A percentile compares a stretch with the other conserved stretches of the same genome.
phyloP scores from a whole-genome alignment of 352 stramenopile species.

The Pythium sukuiense region DNA sequence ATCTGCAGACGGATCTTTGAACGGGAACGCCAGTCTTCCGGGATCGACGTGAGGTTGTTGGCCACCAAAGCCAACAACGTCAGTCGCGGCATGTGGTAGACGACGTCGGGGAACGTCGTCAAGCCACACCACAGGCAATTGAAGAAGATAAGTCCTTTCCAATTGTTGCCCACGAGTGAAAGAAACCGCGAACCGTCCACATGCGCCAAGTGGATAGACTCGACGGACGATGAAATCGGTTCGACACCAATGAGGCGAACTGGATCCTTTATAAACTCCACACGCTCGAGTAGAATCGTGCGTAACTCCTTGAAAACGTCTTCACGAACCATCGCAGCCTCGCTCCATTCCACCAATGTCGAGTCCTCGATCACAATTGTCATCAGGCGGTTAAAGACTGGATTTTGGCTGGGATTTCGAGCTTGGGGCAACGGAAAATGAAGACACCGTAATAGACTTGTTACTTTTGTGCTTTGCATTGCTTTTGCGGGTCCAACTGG shows the following conservation, averaged over 20 bases:
- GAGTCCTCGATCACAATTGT: slow-evolving; percentile 10
- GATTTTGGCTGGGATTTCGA: background rate
- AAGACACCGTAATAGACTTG: too few species aligned
- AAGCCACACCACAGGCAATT: slow-evolving; percentile 8
- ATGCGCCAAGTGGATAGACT: background rate
- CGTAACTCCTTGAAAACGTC: slow-evolving; percentile 2
- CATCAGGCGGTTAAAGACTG: slow-evolving; percentile 6
- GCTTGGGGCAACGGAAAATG: slow-evolving; percentile 7
- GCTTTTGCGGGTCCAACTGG: too few species aligned
- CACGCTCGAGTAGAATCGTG: background rate
- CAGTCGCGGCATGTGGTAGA: background rate
- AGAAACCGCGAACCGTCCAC: slow-evolving; percentile 1
- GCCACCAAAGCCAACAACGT: background rate
- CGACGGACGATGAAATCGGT: slow-evolving; percentile 9
- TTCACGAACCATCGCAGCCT: background rate
- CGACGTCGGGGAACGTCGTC: background rate
- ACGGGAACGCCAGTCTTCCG: background rate
- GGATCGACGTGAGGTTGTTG: background rate
- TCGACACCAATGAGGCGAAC: slow-evolving; percentile 1
- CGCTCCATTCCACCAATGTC: slow-evolving; percentile 6
- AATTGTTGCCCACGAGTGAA: background rate
- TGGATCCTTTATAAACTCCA: background rate
- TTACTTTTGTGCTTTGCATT: too few species aligned
- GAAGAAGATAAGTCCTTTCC: slow-evolving; percentile 1
- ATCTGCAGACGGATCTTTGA: background rate